Percentiles rank a stretch among this genome's conserved stretches.
Conservation (phyloP, 495 filamentous ascomycete genomes). For the Penicillium crystallinum region DNA sequence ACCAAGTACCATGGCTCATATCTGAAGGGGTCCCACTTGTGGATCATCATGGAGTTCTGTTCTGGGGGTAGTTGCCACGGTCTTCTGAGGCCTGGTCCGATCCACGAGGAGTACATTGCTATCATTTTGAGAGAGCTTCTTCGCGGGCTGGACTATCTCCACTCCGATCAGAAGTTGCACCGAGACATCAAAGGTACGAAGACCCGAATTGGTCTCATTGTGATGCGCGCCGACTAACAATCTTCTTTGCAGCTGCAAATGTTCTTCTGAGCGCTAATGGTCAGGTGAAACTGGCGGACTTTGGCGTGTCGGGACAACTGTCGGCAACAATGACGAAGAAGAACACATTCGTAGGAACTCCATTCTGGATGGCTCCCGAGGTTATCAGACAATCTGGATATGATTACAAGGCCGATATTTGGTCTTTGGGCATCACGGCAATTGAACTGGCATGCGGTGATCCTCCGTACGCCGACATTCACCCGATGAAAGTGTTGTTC, state of each 20-base stretch:
- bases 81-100: slow-evolving; percentile 85
- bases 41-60: slow-evolving; percentile 97
- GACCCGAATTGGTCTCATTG: neutral
- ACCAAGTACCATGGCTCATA: slow-evolving; percentile 97
- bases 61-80: slow-evolving; percentile 90
- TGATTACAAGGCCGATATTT: slow-evolving; percentile 97
- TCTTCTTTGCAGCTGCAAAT: slow-evolving; percentile 66
- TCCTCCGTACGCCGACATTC: slow-evolving; percentile 92
- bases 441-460: slow-evolving; percentile 90
- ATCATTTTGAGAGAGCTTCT: slow-evolving; percentile 90
- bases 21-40: slow-evolving; percentile 88
- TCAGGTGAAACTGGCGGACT: slow-evolving; percentile 95
- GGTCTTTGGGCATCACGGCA: slow-evolving; percentile 97
- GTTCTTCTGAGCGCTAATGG: slow-evolving; percentile 81
- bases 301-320: slow-evolving; percentile 95
- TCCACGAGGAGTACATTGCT: slow-evolving; percentile 88
- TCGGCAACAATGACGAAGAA: slow-evolving; percentile 99
- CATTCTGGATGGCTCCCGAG: slow-evolving; percentile 99
- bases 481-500: slow-evolving; percentile 98
- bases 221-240: slow-evolving; percentile 10
- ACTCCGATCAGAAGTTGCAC: slow-evolving; percentile 92
- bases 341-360: slow-evolving; percentile 97
- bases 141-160: slow-evolving; percentile 85
- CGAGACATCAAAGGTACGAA: slow-evolving; percentile 86
- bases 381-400: slow-evolving; percentile 98